These are phyloP conservation scores for Boletus rubropictus DNA, from an alignment of 768 basidiomycete species.

Conservation along the genomic window DNA sequence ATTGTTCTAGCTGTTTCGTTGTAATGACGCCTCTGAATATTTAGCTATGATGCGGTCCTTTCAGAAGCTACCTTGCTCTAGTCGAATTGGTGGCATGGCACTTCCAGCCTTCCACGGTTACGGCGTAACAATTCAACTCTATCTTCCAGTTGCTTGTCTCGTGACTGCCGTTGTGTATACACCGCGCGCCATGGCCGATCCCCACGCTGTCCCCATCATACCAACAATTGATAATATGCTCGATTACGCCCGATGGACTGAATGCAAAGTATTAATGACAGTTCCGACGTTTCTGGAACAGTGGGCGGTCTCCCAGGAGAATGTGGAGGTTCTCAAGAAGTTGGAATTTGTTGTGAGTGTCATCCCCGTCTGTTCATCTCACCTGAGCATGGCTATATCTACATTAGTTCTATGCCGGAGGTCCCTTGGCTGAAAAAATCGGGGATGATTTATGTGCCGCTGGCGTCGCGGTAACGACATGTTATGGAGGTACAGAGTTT, in stretches of 20 bases:
- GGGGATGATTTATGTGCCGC: conserved; percentile 15
- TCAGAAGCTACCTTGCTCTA: not conserved
- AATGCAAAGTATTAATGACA: conserved; percentile 6
- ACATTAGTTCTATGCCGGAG: conserved; percentile 9
- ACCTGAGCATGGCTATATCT: not conserved
- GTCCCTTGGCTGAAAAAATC: conserved; percentile 9
- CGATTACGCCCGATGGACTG: conserved; percentile 6
- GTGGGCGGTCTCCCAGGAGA: conserved; percentile 8
- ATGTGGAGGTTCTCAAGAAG: conserved; percentile 16
- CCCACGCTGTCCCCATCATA: conserved; percentile 11
- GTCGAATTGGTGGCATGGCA: conserved; percentile 26
- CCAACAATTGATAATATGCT: conserved; percentile 21
- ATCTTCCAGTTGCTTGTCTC: conserved; percentile 26
- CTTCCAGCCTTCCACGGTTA: conserved; percentile 39
- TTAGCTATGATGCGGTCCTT: not conserved
- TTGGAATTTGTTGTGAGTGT: conserved; percentile 16
- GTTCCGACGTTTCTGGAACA: conserved; percentile 21
- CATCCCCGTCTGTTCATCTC: not conserved
- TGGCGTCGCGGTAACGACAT: conserved; percentile 9
- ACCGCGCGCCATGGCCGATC: conserved; percentile 16
- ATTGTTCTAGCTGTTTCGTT: not conserved
- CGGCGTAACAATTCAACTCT: conserved; percentile 30
- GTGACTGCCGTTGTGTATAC: conserved; percentile 30
- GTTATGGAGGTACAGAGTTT: conserved; percentile 23
- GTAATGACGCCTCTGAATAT: not conserved